These are phyloP conservation scores for Solanum paucissectum DNA, from an alignment of 257 asterid species.

Conservation along the genomic window DNA sequence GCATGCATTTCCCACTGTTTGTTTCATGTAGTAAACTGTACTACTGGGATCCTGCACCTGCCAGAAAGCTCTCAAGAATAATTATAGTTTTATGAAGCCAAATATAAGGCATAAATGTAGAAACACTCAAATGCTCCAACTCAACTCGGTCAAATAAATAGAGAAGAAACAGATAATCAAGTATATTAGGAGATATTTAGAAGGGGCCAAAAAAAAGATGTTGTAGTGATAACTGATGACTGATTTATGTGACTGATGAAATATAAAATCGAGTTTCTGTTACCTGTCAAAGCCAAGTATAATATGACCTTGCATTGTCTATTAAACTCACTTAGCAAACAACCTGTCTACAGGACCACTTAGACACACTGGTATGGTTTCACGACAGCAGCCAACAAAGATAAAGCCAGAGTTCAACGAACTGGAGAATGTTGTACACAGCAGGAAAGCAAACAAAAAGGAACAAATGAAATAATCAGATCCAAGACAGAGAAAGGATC, in stretches of 20 bases:
- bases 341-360: neutral
- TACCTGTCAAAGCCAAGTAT: neutral
- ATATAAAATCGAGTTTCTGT: neutral
- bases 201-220: neutral
- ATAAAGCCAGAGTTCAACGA: neutral
- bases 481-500: neutral
- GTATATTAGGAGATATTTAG: neutral
- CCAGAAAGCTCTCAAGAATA: conserved; percentile 7
- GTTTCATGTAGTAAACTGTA: conserved; percentile 86
- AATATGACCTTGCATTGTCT: neutral
- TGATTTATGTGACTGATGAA: neutral
- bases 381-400: neutral
- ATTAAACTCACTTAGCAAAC: neutral
- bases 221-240: neutral
- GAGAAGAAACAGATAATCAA: neutral
- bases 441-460: neutral
- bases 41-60: conserved; percentile 41
- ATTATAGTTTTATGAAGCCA: neutral
- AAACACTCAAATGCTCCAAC: neutral
- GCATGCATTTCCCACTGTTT: conserved; percentile 98
- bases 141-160: neutral
- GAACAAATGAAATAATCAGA: neutral
- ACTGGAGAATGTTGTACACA: neutral
- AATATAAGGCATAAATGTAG: neutral
- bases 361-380: neutral